Conservation (phyloP, 164 flowering plant genomes). For the Umbilicus rupestris region DNA sequence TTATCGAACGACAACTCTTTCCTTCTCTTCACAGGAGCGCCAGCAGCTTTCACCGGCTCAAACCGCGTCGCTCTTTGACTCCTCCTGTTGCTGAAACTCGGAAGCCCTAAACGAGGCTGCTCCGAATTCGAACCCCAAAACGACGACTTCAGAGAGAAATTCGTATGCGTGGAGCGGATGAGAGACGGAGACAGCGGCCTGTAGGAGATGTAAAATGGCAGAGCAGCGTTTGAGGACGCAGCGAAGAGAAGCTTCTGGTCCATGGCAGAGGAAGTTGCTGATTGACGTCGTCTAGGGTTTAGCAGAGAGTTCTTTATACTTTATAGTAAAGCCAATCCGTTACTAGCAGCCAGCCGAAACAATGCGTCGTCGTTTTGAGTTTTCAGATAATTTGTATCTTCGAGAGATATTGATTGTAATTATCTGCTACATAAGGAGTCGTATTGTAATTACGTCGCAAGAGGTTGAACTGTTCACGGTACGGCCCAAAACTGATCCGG, state of each 20-base stretch:
- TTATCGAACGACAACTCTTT: slow-evolving; percentile 86
- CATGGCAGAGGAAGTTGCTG: no score
- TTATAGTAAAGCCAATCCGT: no score
- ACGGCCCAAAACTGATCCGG: neutral
- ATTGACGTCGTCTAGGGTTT: no score
- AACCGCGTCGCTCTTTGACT: neutral
- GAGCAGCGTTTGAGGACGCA: neutral
- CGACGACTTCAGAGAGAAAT: neutral
- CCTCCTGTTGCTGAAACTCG: neutral
- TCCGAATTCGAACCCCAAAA: neutral
- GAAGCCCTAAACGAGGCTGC: neutral
- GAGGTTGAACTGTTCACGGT: no score
- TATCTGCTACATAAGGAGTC: neutral
- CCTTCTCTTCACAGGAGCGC: slow-evolving; percentile 65
- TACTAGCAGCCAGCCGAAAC: no score
- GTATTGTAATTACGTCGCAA: no score
- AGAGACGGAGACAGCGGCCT: neutral
- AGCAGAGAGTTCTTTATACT: no score
- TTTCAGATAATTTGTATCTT: no score
- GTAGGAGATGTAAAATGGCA: neutral
- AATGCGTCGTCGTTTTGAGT: no score
- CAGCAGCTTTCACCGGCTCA: slow-evolving; percentile 46
- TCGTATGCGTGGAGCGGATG: neutral
- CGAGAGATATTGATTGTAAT: no score
- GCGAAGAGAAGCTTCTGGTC: no score